Evolutionary conservation across 179 eudicot genomes (phyloP).

Genomic region (Corrigiola litoralis): DNA sequence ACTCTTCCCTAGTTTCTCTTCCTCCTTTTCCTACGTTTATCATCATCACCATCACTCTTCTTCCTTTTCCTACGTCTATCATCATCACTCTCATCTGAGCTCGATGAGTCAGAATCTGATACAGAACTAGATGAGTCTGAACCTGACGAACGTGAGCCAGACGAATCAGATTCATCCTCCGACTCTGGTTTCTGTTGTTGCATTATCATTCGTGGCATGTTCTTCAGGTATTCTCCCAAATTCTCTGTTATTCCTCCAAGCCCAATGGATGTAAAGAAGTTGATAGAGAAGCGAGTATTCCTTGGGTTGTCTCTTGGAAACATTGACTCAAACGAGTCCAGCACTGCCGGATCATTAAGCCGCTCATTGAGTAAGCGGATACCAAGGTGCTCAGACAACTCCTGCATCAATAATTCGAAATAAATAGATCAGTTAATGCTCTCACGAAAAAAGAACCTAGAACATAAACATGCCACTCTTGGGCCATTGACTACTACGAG

Average conservation of each 20-base stretch:
- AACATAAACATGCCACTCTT: background rate
- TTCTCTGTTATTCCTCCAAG: conserved; percentile 82
- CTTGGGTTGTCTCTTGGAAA: conserved; percentile 71
- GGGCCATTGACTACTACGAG: too few relatives aligned
- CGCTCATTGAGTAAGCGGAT: conserved; percentile 64
- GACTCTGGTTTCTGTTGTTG: conserved; percentile 77
- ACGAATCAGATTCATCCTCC: conserved; percentile 46
- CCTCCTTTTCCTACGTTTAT: conserved; percentile 32
- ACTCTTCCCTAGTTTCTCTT: conserved; percentile 13
- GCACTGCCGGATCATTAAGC: conserved; percentile 68
- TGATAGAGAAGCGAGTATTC: conserved; percentile 67
- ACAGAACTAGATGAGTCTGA: conserved; percentile 36
- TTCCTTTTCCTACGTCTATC: conserved; percentile 33
- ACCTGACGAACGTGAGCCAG: conserved; percentile 22
- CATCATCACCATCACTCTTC: conserved; percentile 13
- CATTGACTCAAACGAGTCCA: conserved; percentile 62
- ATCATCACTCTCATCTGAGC: conserved; percentile 48
- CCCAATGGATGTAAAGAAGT: conserved; percentile 77
- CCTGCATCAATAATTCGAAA: conserved; percentile 34
- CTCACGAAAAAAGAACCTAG: background rate
- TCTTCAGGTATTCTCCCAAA: conserved; percentile 67
- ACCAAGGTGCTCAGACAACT: conserved; percentile 69
- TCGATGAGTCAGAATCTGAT: conserved; percentile 47
- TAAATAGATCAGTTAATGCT: background rate
- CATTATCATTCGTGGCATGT: conserved; percentile 92